A percentile compares a stretch with the other conserved stretches of the same genome.
phyloP scores from a whole-genome alignment of 129 eudicot genomes.

The Ambrosia trifida region DNA sequence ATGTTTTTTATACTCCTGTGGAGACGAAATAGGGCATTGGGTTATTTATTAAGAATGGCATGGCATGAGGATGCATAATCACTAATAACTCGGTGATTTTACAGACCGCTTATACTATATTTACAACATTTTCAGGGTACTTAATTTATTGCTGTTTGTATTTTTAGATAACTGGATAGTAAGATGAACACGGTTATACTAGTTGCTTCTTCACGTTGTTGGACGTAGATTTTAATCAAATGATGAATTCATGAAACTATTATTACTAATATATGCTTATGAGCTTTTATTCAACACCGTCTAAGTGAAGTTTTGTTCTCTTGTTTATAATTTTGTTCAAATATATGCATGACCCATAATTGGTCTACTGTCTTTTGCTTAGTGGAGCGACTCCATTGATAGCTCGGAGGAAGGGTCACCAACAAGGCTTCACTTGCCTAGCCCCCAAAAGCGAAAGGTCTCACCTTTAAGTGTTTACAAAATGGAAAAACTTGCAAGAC shows the following conservation, averaged over 20 bases:
- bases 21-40: neutral
- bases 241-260: conserved; percentile 1
- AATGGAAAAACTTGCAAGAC: conserved; percentile 31
- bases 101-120: neutral
- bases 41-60: conserved; percentile 2
- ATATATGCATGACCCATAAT: conserved; percentile 7
- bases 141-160: conserved; percentile 13
- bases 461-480: conserved; percentile 57
- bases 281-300: neutral
- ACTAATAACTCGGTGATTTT: neutral
- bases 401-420: conserved; percentile 38
- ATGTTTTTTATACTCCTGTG: neutral
- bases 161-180: conserved; percentile 3
- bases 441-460: conserved; percentile 41
- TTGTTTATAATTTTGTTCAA: neutral
- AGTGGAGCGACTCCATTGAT: conserved; percentile 80
- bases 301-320: neutral
- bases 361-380: conserved; percentile 32
- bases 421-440: conserved; percentile 52
- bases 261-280: neutral
- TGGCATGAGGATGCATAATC: conserved; percentile 11
- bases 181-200: neutral
- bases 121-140: conserved; percentile 14
- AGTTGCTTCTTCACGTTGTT: conserved; percentile 1
- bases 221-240: conserved; percentile 9